phyloP scores from a whole-genome alignment of 2,329 filamentous ascomycete species.

The Colletotrichum nymphaeae region DNA sequence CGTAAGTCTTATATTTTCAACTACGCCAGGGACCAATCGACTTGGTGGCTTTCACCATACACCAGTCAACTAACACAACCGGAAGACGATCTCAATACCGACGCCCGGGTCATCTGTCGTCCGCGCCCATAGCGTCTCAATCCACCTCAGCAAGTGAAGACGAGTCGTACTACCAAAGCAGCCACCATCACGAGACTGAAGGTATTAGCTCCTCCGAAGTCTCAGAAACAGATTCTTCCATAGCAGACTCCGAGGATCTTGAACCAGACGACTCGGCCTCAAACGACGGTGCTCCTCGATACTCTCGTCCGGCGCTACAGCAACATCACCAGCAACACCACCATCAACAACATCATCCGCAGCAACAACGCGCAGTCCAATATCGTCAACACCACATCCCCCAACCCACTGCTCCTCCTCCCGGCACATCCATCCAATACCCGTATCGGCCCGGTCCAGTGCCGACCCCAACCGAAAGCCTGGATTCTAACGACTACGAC shows the following conservation, averaged over 20 bases:
- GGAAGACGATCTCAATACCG: constrained; percentile 15
- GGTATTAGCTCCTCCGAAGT: constrained; percentile 43
- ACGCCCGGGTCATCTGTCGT: constrained; percentile 39
- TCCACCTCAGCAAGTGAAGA: constrained; percentile 53
- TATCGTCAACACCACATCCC: not conserved
- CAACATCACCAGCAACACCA: no score
- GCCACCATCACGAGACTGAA: constrained; percentile 41
- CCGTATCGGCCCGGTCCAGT: constrained; percentile 55
- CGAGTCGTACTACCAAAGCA: constrained; percentile 45
- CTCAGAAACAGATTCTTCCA: constrained; percentile 48
- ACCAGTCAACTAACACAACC: constrained; percentile 37
- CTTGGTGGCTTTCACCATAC: constrained; percentile 35
- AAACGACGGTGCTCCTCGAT: constrained; percentile 49
- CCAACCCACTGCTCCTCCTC: constrained; percentile 36
- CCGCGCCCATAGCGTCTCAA: constrained; percentile 40
- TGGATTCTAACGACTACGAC: constrained; percentile 74
- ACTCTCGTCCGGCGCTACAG: constrained; percentile 1
- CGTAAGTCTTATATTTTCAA: constrained; percentile 44
- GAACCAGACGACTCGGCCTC: constrained; percentile 68
- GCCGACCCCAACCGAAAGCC: constrained; percentile 68
- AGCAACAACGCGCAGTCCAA: not conserved
- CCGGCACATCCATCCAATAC: constrained; percentile 37
- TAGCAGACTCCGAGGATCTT: constrained; percentile 56
- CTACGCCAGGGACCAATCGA: constrained; percentile 33
- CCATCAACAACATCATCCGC: not conserved